phyloP scores from a whole-genome alignment of 2,329 filamentous ascomycete genomes.

The Exophiala sp. region DNA sequence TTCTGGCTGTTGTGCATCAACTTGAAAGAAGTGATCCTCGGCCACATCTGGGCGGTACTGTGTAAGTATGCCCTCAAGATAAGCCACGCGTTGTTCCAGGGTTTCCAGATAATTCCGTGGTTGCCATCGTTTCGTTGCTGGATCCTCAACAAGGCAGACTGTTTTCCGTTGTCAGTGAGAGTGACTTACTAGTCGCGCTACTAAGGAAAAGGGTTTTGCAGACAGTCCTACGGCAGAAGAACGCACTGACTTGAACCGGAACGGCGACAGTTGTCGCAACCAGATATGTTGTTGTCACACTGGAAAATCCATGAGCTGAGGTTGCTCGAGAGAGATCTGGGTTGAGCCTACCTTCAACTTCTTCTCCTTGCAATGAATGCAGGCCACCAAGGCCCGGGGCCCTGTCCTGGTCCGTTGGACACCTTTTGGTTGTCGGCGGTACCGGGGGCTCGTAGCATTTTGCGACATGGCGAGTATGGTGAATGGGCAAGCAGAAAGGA shows the following conservation, averaged over 20 bases:
- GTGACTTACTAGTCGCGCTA: too few relatives aligned
- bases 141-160: constrained; percentile 38
- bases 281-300: constrained; percentile 1
- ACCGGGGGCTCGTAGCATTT: background rate
- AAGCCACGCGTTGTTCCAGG: constrained; percentile 4
- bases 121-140: constrained; percentile 33
- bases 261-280: constrained; percentile 3
- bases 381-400: background rate
- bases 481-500: background rate
- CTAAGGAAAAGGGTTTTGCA: too few relatives aligned
- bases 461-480: background rate
- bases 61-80: constrained; percentile 3
- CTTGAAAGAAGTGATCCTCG: constrained; percentile 1
- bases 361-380: constrained; percentile 6
- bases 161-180: background rate
- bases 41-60: constrained; percentile 1
- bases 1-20: background rate
- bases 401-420: background rate
- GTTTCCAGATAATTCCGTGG: constrained; percentile 35
- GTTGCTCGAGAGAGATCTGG: background rate
- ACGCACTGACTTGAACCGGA: background rate
- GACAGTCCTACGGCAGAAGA: background rate
- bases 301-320: background rate
- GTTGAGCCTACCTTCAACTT: constrained; percentile 2
- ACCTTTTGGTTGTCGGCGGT: background rate